A percentile compares a stretch with the other conserved stretches of the same genome.
Conservation (phyloP, 495 filamentous ascomycete species). For the Aspergillus funiculosus region DNA sequence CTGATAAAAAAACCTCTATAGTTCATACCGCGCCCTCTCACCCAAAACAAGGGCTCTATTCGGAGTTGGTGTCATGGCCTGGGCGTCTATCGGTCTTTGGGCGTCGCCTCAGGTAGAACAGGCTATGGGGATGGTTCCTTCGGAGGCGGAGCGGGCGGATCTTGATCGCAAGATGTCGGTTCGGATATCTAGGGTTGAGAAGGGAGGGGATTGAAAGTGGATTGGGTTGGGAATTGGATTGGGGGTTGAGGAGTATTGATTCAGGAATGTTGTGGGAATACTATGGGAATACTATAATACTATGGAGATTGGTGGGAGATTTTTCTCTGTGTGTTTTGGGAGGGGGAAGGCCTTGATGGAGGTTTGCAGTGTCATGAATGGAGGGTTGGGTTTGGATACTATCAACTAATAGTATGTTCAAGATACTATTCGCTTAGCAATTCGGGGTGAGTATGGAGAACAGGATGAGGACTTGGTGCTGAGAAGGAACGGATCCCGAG, state of each 20-base stretch:
- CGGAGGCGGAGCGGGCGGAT: conserved; percentile 53
- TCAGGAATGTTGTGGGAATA: too few relatives aligned
- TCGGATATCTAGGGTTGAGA: conserved; percentile 32
- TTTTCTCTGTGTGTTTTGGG: neutral
- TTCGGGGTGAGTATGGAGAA: too few relatives aligned
- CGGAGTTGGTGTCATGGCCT: conserved; percentile 60
- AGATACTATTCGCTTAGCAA: too few relatives aligned
- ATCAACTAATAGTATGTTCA: too few relatives aligned
- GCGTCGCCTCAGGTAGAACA: conserved; percentile 56
- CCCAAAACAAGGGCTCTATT: conserved; percentile 58
- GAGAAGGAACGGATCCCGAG: too few relatives aligned
- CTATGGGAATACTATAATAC: too few relatives aligned
- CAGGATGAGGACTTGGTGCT: too few relatives aligned
- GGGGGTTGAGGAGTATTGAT: neutral
- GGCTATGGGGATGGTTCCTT: conserved; percentile 56
- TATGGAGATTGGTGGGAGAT: neutral
- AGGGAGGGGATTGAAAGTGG: conserved; percentile 13
- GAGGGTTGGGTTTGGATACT: neutral
- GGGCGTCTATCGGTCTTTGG: conserved; percentile 54
- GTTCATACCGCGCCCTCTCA: conserved; percentile 54
- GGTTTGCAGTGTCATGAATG: neutral
- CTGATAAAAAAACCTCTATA: conserved; percentile 20
- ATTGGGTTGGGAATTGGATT: too few relatives aligned
- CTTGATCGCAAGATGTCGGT: conserved; percentile 48
- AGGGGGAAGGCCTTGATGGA: neutral